Percentiles rank a stretch among this genome's conserved stretches.
Evolutionary conservation across 306 rosid species (phyloP).

Genomic region (Quercus berberidifolia): DNA sequence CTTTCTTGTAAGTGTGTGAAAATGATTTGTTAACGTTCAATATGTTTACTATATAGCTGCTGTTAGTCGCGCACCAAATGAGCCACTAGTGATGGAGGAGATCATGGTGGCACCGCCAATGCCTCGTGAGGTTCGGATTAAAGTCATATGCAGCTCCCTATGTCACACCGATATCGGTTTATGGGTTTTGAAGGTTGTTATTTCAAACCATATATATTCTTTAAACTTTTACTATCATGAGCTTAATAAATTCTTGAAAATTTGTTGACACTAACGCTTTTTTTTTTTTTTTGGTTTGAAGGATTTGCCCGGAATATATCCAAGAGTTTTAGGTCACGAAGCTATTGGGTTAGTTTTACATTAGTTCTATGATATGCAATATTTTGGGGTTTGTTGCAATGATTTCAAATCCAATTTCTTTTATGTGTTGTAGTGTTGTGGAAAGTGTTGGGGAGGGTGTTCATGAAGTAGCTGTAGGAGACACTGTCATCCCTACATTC

Average conservation of each 20-base stretch:
- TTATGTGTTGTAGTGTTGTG: conserved; percentile 47
- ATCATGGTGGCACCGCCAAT: conserved; percentile 74
- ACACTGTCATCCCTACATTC: conserved; percentile 64
- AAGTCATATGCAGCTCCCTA: conserved; percentile 63
- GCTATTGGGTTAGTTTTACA: conserved; percentile 66
- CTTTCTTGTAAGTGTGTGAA: neutral
- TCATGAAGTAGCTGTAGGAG: conserved; percentile 62
- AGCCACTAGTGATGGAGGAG: conserved; percentile 64
- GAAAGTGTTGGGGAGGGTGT: conserved; percentile 80
- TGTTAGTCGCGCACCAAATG: conserved; percentile 53
- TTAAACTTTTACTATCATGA: neutral
- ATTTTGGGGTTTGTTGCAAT: neutral
- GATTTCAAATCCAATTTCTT: neutral
- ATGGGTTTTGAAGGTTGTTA: conserved; percentile 65
- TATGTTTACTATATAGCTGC: conserved; percentile 49
- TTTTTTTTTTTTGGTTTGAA: conserved; percentile 11
- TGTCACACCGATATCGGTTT: conserved; percentile 69
- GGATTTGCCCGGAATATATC: conserved; percentile 60
- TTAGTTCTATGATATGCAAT: too few relatives aligned
- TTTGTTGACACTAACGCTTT: neutral
- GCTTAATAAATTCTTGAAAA: neutral
- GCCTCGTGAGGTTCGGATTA: conserved; percentile 70
- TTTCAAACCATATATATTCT: neutral
- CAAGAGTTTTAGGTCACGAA: conserved; percentile 84
- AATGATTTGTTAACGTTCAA: neutral